Base-by-base conservation (phyloP, 805 yeast genomes). In the Kluyveromyces lactis region DNA sequence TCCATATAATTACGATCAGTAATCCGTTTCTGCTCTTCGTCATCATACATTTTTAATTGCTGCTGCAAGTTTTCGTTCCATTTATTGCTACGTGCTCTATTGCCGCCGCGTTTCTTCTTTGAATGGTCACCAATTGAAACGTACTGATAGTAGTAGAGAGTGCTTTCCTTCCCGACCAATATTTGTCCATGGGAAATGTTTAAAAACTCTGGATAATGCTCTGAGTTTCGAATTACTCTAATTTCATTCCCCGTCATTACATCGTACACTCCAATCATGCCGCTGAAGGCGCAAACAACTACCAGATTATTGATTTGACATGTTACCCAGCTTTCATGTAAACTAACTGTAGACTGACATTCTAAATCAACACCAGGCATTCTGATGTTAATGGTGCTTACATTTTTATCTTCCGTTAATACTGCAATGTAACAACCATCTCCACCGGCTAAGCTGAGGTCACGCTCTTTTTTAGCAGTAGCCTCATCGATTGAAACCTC, bases 401-500 rank as follows among this genome's bases (percentile, higher is more conserved):
- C 42, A 12, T 49, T 37, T 31, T 53, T 54, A 31, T 46, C 44
- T 21, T 39, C 40, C 1, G 60, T 53, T 34, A 52, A 30, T 0
- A 59, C 32, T 4, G 60, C 54, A 3, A 60, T 30, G 33, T 46
- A 56, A 40, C 66, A 61, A 23, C 64, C 64, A 44, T 58, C 64
- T 6, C 51, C 53, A 9, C 66, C 66, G 2, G 62, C 55, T 11
- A 55, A 38, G 15, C 40, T 40, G 4, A 44, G 18, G 42, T 56
- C 45, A 39, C 51, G 62, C 18, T 51, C 48, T 29, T 45, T 50
- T 33, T 45, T 39, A 11, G 60, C 35, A 9, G 64, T 58, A 3
- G 44, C 41, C 18, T 52, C 55, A 42, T 61, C 66, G 8, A 59
- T 48, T 27, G 28, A 34, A 12, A 43, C 26, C 19, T 38, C 38